Evolutionary conservation across 2,329 filamentous ascomycete species (phyloP).

Genomic region (Fusarium ramigenum): DNA sequence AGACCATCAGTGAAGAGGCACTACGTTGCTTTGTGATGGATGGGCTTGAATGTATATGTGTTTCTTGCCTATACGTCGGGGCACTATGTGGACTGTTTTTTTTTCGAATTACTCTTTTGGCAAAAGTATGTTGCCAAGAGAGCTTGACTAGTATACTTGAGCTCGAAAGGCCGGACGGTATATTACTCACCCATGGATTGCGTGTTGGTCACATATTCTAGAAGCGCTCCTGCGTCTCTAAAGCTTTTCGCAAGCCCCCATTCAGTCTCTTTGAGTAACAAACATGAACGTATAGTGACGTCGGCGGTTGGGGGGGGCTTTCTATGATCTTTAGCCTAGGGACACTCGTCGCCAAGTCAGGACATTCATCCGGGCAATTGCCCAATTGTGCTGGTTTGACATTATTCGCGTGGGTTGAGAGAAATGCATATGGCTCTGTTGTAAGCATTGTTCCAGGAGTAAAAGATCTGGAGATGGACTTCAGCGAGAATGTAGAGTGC

Average conservation of each 20-base stretch:
- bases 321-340: background rate
- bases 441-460: background rate
- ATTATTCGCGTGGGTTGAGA: background rate
- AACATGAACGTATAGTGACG: background rate
- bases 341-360: too few species aligned
- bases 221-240: background rate
- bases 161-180: background rate
- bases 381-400: background rate
- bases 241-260: too few species aligned
- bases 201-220: background rate
- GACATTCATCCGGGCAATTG: background rate
- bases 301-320: background rate
- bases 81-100: background rate
- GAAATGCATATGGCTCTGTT: background rate
- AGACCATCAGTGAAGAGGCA: background rate
- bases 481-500: too few species aligned
- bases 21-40: fast-evolving
- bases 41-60: too few species aligned
- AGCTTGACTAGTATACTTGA: background rate
- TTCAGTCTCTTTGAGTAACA: background rate
- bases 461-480: background rate
- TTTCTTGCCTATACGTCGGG: background rate
- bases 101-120: too few species aligned
- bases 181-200: background rate
- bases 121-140: background rate